These are phyloP conservation scores for Pestalotiopsis sp. DNA, from an alignment of 2,329 filamentous ascomycete genomes.

Conservation along the genomic window DNA sequence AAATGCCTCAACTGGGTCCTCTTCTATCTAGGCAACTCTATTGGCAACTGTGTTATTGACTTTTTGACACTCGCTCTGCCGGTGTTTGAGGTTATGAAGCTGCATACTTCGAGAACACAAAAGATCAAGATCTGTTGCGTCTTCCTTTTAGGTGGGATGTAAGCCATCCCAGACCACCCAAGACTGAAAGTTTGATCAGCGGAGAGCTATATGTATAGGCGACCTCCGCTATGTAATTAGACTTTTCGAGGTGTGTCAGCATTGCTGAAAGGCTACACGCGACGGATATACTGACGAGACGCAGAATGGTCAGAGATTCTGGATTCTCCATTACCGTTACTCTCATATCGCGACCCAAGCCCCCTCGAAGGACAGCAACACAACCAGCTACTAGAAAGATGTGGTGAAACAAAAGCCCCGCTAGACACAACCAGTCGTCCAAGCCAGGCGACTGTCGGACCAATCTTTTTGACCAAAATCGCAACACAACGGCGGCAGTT, in stretches of 20 bases:
- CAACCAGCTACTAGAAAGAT: not conserved
- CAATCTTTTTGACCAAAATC: not conserved
- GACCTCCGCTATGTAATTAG: not conserved
- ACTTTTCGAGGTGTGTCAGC: not conserved
- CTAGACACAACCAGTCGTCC: not conserved
- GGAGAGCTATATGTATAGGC: not conserved
- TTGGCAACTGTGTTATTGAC: constrained; percentile 17
- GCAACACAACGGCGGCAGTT: not conserved
- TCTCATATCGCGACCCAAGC: not conserved
- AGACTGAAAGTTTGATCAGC: not conserved
- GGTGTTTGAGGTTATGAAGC: constrained; percentile 2
- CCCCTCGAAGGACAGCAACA: not conserved
- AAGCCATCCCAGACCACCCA: not conserved
- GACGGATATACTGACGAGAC: not conserved
- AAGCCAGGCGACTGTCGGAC: not conserved
- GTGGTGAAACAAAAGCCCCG: not conserved
- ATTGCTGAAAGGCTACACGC: not conserved
- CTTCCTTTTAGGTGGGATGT: constrained; percentile 16
- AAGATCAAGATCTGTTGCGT: constrained; percentile 9
- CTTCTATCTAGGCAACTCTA: constrained; percentile 14
- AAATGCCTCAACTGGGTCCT: constrained; percentile 15
- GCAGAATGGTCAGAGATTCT: not conserved
- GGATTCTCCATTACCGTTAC: not conserved
- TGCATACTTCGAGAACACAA: not conserved
- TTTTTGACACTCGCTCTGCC: constrained; percentile 16